Evolutionary conservation across 306 rosid genomes (phyloP).

Genomic region (Luffa aegyptiaca): DNA sequence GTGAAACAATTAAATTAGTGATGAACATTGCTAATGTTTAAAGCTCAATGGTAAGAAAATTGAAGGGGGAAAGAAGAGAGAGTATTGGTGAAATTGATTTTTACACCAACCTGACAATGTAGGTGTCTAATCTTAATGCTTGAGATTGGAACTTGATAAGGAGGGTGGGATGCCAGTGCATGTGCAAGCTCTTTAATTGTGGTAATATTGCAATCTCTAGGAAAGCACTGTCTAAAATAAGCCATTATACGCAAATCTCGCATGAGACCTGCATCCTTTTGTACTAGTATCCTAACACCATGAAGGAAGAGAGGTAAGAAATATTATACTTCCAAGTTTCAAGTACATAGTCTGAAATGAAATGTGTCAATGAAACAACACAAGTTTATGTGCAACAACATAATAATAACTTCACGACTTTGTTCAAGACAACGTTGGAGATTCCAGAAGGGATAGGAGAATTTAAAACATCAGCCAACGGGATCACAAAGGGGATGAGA

Average conservation of each 20-base stretch:
- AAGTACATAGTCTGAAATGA: background rate
- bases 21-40: background rate
- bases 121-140: conserved; percentile 68
- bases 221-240: conserved; percentile 83
- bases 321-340: background rate
- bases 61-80: background rate
- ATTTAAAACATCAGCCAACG: background rate
- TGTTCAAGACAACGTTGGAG: background rate
- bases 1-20: background rate
- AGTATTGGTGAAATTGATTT: background rate
- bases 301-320: conserved; percentile 7
- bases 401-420: background rate
- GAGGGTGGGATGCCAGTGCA: conserved; percentile 68
- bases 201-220: conserved; percentile 43
- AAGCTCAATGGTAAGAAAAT: background rate
- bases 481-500: background rate
- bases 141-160: conserved; percentile 85
- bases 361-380: background rate
- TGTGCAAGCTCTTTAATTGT: conserved; percentile 77
- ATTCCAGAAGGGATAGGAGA: background rate
- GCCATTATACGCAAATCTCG: conserved; percentile 70
- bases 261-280: conserved; percentile 56
- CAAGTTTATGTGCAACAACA: background rate
- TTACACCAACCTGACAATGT: conserved; percentile 54
- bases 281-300: conserved; percentile 43